These are phyloP conservation scores for Acanthamoeba culbertsoni DNA, from an alignment of 208 protist species.

Conservation along the genomic window DNA sequence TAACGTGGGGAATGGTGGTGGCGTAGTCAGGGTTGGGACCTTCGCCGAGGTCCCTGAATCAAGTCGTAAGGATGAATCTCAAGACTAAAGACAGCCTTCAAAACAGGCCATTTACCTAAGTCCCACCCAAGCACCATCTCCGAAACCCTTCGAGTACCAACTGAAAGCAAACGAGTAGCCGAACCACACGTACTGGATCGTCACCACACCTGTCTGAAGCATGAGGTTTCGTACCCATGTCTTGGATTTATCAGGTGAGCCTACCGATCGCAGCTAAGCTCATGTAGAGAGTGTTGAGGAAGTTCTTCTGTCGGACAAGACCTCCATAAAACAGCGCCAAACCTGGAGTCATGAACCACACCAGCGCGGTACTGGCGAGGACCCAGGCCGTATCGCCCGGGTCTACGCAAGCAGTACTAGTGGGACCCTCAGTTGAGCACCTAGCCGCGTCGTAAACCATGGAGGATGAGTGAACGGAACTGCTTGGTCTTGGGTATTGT, in stretches of 20 bases:
- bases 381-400: conserved; percentile 6
- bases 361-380: neutral
- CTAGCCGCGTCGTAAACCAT: neutral
- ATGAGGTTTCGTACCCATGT: neutral
- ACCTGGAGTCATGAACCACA: conserved; percentile 54
- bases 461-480: no score
- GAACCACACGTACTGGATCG: conserved; percentile 50
- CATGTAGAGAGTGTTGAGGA: conserved; percentile 51
- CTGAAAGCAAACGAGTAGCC: conserved; percentile 40
- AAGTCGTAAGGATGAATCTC: neutral
- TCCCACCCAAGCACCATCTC: neutral
- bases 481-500: no score
- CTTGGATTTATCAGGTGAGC: neutral
- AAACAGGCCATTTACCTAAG: neutral
- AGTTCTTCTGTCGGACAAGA: conserved; percentile 53
- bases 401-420: neutral
- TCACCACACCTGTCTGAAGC: neutral
- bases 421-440: neutral
- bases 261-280: conserved; percentile 11
- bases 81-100: neutral
- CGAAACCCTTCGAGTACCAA: conserved; percentile 33
- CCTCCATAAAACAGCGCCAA: conserved; percentile 57
- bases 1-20: neutral
- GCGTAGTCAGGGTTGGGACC: conserved; percentile 35
- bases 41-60: neutral